phyloP scores from a whole-genome alignment of 805 yeast species.

The Wickerhamiella hasegawae region DNA sequence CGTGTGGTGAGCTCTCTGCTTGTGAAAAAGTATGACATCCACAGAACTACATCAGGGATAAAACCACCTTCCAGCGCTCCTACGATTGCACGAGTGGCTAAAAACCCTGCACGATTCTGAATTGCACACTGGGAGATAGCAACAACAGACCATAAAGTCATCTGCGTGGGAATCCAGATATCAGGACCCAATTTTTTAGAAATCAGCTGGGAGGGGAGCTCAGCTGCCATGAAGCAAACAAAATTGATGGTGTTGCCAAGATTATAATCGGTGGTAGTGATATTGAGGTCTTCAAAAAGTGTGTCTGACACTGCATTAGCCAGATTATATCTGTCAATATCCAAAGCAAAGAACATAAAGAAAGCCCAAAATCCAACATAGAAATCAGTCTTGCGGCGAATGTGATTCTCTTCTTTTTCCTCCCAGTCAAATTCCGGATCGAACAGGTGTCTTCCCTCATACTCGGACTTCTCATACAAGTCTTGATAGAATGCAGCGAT shows the following conservation, averaged over 20 bases:
- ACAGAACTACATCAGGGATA: slow-evolving; percentile 41
- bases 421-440: slow-evolving; percentile 41
- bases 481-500: slow-evolving; percentile 30
- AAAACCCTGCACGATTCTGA: slow-evolving; percentile 27
- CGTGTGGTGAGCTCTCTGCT: slow-evolving; percentile 39
- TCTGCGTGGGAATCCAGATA: slow-evolving; percentile 43
- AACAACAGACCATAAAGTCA: slow-evolving; percentile 38
- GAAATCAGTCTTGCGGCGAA: slow-evolving; percentile 36
- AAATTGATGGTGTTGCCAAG: slow-evolving; percentile 38
- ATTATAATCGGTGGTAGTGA: slow-evolving; percentile 42
- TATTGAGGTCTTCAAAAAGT: slow-evolving; percentile 31
- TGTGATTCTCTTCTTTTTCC: slow-evolving; percentile 28
- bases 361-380: slow-evolving; percentile 38
- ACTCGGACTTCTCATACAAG: slow-evolving; percentile 30
- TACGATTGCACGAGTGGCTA: slow-evolving; percentile 33
- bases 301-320: slow-evolving; percentile 41
- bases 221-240: slow-evolving; percentile 38
- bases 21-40: slow-evolving; percentile 49
- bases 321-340: slow-evolving; percentile 40
- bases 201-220: slow-evolving; percentile 49
- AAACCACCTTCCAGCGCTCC: slow-evolving; percentile 50
- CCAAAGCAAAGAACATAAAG: slow-evolving; percentile 39
- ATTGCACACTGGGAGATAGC: slow-evolving; percentile 35
- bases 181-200: slow-evolving; percentile 50
- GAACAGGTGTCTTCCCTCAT: slow-evolving; percentile 36